These are phyloP conservation scores for Apiospora phragmitis DNA, from an alignment of 2,329 filamentous ascomycete species.

Conservation along the genomic window DNA sequence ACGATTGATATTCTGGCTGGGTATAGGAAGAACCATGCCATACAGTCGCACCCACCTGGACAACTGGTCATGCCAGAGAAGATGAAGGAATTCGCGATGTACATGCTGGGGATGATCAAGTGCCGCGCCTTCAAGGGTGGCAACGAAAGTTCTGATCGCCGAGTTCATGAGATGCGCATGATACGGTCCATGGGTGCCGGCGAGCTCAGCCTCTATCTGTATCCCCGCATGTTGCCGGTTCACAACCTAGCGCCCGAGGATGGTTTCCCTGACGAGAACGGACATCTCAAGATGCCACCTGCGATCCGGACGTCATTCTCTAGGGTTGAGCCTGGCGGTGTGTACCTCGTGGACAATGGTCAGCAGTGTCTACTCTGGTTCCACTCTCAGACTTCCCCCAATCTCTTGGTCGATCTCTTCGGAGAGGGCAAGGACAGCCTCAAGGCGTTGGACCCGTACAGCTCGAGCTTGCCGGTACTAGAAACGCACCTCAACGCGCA, in stretches of 20 bases:
- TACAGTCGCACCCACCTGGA: conserved; percentile 79
- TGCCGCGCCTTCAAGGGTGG: conserved; percentile 92
- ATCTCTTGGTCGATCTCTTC: conserved; percentile 87
- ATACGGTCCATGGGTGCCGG: conserved; percentile 82
- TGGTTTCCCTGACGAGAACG: conserved; percentile 86
- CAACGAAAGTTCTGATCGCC: conserved; percentile 84
- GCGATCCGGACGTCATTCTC: conserved; percentile 81
- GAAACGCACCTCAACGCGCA: conserved; percentile 94
- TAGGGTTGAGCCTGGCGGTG: conserved; percentile 87
- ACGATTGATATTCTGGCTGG: conserved; percentile 88
- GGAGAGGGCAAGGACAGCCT: conserved; percentile 72
- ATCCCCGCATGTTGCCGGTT: conserved; percentile 88
- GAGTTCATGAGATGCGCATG: conserved; percentile 89
- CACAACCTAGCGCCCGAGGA: conserved; percentile 87
- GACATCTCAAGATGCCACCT: conserved; percentile 82
- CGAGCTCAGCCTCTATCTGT: conserved; percentile 89
- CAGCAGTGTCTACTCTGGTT: conserved; percentile 92
- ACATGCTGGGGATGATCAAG: conserved; percentile 86
- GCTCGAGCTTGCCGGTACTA: conserved; percentile 76
- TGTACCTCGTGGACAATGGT: conserved; percentile 93
- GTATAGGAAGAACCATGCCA: conserved; percentile 89
- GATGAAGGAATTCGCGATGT: conserved; percentile 96
- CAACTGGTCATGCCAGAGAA: conserved; percentile 95
- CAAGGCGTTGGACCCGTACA: conserved; percentile 78
- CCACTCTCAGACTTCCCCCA: conserved; percentile 88